Conservation (phyloP, 1,284 basidiomycete species). For the Cryptococcus sp. region DNA sequence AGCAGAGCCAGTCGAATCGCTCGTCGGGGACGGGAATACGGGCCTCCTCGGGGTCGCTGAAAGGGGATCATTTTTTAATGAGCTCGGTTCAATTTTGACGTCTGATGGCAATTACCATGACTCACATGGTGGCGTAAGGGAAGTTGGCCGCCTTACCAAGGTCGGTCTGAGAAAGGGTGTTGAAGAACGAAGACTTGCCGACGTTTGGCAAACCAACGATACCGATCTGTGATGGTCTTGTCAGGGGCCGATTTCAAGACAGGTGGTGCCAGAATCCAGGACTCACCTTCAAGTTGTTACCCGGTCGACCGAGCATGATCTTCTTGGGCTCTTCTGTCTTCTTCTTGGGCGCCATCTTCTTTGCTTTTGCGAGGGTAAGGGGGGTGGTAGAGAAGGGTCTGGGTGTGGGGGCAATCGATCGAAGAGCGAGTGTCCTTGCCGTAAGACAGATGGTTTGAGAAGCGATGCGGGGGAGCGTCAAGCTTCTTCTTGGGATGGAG, state of each 20-base stretch:
- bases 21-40: constrained; percentile 95
- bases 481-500: constrained; percentile 2
- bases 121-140: constrained; percentile 87
- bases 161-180: constrained; percentile 83
- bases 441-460: constrained; percentile 1
- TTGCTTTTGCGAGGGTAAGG: constrained; percentile 24
- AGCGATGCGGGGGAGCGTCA: background rate
- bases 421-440: background rate
- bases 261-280: background rate
- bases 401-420: background rate
- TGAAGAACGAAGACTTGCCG: constrained; percentile 93
- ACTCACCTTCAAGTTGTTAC: constrained; percentile 66
- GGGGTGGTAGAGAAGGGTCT: constrained; percentile 17
- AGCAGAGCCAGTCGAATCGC: constrained; percentile 91
- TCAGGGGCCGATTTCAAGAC: background rate
- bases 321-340: constrained; percentile 73
- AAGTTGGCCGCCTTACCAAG: constrained; percentile 98
- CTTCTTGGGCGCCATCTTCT: constrained; percentile 78
- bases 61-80: background rate
- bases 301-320: constrained; percentile 76
- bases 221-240: constrained; percentile 67
- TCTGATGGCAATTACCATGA: background rate
- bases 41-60: constrained; percentile 64
- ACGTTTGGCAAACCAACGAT: constrained; percentile 96
- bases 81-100: background rate